phyloP scores from a whole-genome alignment of 371 early-diverging fungal species.

The Syncephalastrum racemosum region DNA sequence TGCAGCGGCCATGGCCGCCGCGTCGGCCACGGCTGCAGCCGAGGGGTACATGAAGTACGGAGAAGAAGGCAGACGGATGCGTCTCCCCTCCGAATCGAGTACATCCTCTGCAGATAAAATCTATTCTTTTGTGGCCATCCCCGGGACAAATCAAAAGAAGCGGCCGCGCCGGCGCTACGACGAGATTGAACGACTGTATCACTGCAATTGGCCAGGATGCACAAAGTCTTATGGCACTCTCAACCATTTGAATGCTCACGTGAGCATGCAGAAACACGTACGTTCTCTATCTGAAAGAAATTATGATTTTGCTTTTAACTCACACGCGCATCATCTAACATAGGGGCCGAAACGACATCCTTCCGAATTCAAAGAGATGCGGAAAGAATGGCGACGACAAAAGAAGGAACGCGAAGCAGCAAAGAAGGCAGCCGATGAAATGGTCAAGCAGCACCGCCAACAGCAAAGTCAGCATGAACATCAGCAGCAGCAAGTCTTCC shows the following conservation, averaged over 20 bases:
- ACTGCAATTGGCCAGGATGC: conserved; percentile 64
- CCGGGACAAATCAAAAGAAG: conserved; percentile 65
- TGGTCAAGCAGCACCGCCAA: conserved; percentile 24
- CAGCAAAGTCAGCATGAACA: conserved; percentile 16
- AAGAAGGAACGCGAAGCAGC: conserved; percentile 48
- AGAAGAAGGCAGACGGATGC: conserved; percentile 18
- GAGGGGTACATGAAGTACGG: not conserved
- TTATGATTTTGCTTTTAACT: conserved; percentile 1
- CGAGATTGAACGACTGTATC: conserved; percentile 71
- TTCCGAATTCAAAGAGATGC: conserved; percentile 65
- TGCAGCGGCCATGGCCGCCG: conserved; percentile 7
- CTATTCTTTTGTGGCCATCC: conserved; percentile 66
- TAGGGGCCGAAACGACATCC: conserved; percentile 47
- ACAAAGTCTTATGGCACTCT: conserved; percentile 72
- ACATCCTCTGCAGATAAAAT: conserved; percentile 43
- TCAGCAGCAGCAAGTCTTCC: conserved; percentile 5
- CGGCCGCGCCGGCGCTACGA: conserved; percentile 66
- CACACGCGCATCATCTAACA: not conserved
- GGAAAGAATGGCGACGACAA: conserved; percentile 54
- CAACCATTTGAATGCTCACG: conserved; percentile 74
- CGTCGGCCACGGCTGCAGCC: conserved; percentile 9
- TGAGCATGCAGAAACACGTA: conserved; percentile 75
- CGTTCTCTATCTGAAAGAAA: conserved; percentile 11
- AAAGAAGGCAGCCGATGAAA: conserved; percentile 38
- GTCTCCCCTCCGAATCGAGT: conserved; percentile 36